phyloP scores from a whole-genome alignment of 1,284 basidiomycete genomes.

The Cerrena zonata region DNA sequence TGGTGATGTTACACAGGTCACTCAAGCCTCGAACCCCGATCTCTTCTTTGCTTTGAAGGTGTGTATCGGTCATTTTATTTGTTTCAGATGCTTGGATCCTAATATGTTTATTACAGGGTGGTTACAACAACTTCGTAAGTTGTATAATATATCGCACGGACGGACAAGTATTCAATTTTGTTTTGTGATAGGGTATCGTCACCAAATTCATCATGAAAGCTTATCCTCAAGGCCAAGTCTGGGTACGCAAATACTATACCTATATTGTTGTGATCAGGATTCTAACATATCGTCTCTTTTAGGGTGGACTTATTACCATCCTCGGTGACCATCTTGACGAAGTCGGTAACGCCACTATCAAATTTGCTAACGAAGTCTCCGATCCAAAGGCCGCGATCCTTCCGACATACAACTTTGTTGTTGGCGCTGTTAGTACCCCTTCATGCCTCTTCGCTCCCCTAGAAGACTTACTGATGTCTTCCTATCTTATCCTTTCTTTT shows the following conservation, averaged over 20 bases:
- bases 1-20: conserved; percentile 30
- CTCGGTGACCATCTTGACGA: conserved; percentile 31
- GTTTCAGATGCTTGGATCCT: background rate
- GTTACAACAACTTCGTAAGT: conserved; percentile 56
- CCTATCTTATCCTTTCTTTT: no score
- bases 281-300: background rate
- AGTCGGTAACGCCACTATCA: conserved; percentile 41
- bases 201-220: conserved; percentile 52
- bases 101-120: conserved; percentile 37
- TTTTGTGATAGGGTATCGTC: conserved; percentile 49
- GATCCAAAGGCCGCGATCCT: conserved; percentile 50
- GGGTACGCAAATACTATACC: no score
- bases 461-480: no score
- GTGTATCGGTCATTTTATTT: conserved; percentile 4
- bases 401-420: conserved; percentile 1
- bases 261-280: no score
- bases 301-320: conserved; percentile 53
- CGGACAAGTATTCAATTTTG: no score
- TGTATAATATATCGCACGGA: background rate
- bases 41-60: conserved; percentile 40
- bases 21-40: conserved; percentile 21
- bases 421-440: background rate
- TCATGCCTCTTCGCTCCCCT: background rate
- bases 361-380: conserved; percentile 42
- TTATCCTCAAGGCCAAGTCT: conserved; percentile 50